These are phyloP conservation scores for Saccharomyces eubayanus DNA, from an alignment of 805 yeast species.

Conservation along the genomic window DNA sequence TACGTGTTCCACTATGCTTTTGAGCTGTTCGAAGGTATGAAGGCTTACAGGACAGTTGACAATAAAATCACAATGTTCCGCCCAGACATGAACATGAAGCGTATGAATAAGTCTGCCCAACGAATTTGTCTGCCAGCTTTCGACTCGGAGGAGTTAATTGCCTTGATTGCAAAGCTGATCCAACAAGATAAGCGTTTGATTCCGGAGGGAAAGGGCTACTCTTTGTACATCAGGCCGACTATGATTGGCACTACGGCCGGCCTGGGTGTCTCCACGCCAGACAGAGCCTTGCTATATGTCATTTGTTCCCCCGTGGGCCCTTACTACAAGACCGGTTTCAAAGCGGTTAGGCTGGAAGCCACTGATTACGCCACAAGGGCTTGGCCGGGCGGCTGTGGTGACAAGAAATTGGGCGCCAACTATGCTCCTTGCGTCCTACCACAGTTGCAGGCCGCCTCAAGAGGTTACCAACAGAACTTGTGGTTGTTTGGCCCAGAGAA, in stretches of 20 bases:
- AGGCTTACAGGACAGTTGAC: slow-evolving; percentile 64
- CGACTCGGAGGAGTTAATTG: slow-evolving; percentile 65
- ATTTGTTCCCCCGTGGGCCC: slow-evolving; percentile 97
- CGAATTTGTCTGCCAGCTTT: slow-evolving; percentile 85
- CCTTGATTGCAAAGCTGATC: slow-evolving; percentile 66
- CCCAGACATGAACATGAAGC: slow-evolving; percentile 80
- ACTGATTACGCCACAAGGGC: slow-evolving; percentile 94
- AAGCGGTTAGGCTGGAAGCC: slow-evolving; percentile 88
- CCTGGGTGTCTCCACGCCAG: slow-evolving; percentile 78
- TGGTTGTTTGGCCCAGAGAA: slow-evolving; percentile 92
- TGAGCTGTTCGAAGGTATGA: slow-evolving; percentile 90
- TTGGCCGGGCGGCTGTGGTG: slow-evolving; percentile 98
- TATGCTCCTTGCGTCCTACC: slow-evolving; percentile 93
- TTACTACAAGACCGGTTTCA: slow-evolving; percentile 90
- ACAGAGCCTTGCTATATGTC: slow-evolving; percentile 70
- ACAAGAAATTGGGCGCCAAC: slow-evolving; percentile 92
- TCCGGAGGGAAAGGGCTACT: slow-evolving; percentile 79
- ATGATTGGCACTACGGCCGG: slow-evolving; percentile 86
- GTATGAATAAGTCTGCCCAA: slow-evolving; percentile 84
- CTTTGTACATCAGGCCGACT: slow-evolving; percentile 88
- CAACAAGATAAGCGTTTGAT: slow-evolving; percentile 65
- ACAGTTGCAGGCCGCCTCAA: slow-evolving; percentile 75
- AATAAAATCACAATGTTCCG: slow-evolving; percentile 76
- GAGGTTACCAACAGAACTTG: slow-evolving; percentile 90
- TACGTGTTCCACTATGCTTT: slow-evolving; percentile 91